phyloP scores from a whole-genome alignment of 2,329 filamentous ascomycete species.

The Lachnellula hyalina region DNA sequence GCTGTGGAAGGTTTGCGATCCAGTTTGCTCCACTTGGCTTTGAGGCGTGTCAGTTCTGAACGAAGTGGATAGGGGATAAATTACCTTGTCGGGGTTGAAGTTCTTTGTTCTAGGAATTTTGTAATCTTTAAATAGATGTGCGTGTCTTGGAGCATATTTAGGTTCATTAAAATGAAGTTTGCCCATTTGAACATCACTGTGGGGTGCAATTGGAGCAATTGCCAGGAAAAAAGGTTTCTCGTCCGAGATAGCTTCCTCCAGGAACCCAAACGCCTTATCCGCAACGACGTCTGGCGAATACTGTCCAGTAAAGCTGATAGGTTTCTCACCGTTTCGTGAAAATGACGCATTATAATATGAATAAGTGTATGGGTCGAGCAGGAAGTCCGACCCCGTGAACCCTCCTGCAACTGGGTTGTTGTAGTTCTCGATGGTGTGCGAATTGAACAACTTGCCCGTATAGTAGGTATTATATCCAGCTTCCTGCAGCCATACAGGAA shows the following conservation, averaged over 20 bases:
- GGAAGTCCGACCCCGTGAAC: slow-evolving; percentile 46
- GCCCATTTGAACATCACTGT: slow-evolving; percentile 40
- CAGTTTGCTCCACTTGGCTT: slow-evolving; percentile 40
- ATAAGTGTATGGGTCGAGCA: slow-evolving; percentile 62
- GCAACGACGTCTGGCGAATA: slow-evolving; percentile 49
- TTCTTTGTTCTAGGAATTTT: slow-evolving; percentile 54
- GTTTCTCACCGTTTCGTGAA: slow-evolving; percentile 50
- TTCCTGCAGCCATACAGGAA: slow-evolving; percentile 63
- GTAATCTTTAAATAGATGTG: slow-evolving; percentile 52
- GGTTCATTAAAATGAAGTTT: slow-evolving; percentile 34
- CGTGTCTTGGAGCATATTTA: slow-evolving; percentile 53
- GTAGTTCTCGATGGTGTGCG: slow-evolving; percentile 55
- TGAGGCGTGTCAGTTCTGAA: neutral
- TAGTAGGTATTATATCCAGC: slow-evolving; percentile 68
- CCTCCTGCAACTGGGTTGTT: slow-evolving; percentile 50
- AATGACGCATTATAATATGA: slow-evolving; percentile 59
- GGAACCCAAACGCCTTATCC: slow-evolving; percentile 50
- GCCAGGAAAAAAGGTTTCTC: slow-evolving; percentile 60
- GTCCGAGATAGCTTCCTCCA: slow-evolving; percentile 51
- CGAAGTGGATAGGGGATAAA: slow-evolving; percentile 8
- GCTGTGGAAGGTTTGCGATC: slow-evolving; percentile 37
- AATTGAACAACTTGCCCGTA: slow-evolving; percentile 63
- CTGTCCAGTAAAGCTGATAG: slow-evolving; percentile 45
- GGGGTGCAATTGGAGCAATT: slow-evolving; percentile 60
- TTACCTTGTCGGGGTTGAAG: slow-evolving; percentile 58